These are phyloP conservation scores for Pelargonium nanum DNA, from an alignment of 345 rosid genomes.

Conservation along the genomic window DNA sequence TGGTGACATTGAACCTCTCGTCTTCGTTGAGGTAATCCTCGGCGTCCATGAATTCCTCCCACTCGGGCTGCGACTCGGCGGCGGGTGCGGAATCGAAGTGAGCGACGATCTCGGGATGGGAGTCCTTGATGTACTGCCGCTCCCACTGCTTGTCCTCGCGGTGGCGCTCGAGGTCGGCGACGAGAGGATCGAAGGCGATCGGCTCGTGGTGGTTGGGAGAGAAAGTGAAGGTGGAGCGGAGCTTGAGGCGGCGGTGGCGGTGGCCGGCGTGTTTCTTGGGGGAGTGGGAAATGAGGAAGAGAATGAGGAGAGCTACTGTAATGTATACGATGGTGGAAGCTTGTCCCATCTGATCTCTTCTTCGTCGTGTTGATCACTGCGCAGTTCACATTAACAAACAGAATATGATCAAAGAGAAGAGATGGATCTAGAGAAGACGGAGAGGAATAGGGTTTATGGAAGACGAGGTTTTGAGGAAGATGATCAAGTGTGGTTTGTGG, in stretches of 20 bases:
- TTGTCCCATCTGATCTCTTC: slow-evolving; percentile 22
- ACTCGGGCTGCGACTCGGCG: slow-evolving; percentile 4
- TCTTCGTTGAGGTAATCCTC: slow-evolving; percentile 27
- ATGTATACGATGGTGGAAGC: slow-evolving; percentile 36
- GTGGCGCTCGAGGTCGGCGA: slow-evolving; percentile 42
- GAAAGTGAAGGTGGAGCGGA: slow-evolving; percentile 47
- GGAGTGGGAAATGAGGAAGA: slow-evolving; percentile 43
- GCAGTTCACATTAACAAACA: background rate
- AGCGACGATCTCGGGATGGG: slow-evolving; percentile 42
- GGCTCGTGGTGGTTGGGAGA: slow-evolving; percentile 19
- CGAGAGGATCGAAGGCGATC: slow-evolving; percentile 34
- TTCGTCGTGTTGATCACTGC: too few relatives aligned
- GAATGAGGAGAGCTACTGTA: slow-evolving; percentile 35
- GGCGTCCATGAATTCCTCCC: slow-evolving; percentile 10
- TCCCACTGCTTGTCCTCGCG: slow-evolving; percentile 81
- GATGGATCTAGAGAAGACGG: background rate
- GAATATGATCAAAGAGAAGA: too few relatives aligned
- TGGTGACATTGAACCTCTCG: slow-evolving; percentile 41
- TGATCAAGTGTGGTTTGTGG: too few relatives aligned
- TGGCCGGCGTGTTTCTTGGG: slow-evolving; percentile 25
- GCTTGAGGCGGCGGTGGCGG: slow-evolving; percentile 44
- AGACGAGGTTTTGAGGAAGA: too few relatives aligned
- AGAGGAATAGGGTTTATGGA: background rate
- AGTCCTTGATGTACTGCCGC: slow-evolving; percentile 45
- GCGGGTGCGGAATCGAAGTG: background rate